Conservation (phyloP, 306 rosid species). For the Parietaria judaica region DNA sequence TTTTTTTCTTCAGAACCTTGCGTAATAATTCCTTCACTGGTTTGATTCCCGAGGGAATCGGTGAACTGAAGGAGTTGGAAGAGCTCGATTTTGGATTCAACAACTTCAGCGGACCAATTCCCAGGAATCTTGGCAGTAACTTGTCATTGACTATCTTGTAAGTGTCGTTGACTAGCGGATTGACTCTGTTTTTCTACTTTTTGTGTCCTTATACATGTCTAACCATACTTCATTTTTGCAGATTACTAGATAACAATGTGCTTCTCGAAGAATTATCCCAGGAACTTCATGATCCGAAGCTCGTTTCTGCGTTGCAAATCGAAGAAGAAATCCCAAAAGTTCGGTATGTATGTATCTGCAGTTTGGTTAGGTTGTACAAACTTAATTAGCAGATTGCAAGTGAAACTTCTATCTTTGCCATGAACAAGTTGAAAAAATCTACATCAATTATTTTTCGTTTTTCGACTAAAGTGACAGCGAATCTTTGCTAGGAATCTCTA, state of each 20-base stretch:
- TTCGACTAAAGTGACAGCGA: background rate
- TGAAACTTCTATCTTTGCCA: background rate
- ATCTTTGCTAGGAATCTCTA: conserved; percentile 34
- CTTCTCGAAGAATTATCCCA: conserved; percentile 54
- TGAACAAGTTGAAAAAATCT: background rate
- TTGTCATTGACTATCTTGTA: conserved; percentile 66
- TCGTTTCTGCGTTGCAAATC: conserved; percentile 69
- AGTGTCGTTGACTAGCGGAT: conserved; percentile 21
- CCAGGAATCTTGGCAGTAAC: conserved; percentile 59
- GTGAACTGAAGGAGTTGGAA: conserved; percentile 63
- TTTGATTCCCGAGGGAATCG: conserved; percentile 52
- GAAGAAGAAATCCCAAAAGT: conserved; percentile 42
- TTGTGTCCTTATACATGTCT: conserved; percentile 1
- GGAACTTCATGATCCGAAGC: conserved; percentile 41
- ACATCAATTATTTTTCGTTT: conserved; percentile 1
- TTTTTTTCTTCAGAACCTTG: conserved; percentile 49
- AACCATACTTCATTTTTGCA: conserved; percentile 29
- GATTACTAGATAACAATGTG: conserved; percentile 74
- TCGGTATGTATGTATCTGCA: conserved; percentile 33
- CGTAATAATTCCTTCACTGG: conserved; percentile 78
- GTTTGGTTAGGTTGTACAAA: no score
- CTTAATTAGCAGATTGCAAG: background rate
- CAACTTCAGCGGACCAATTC: conserved; percentile 57
- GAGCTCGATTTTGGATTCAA: conserved; percentile 86
- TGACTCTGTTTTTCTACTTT: conserved; percentile 1